Base-by-base conservation (phyloP, 106 monocot genomes). In the Triglochin maritima region DNA sequence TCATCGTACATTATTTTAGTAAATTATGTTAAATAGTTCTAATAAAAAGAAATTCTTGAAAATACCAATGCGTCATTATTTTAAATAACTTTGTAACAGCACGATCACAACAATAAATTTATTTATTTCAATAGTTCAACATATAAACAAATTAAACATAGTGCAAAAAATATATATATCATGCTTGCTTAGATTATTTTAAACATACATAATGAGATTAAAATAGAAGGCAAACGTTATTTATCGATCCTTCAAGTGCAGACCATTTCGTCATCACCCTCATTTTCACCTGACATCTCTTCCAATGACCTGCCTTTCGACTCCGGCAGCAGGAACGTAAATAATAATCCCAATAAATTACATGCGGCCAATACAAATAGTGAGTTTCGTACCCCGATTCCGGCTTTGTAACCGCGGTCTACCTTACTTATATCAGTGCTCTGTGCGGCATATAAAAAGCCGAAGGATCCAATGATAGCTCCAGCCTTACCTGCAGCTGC, bases 401-500 rank as follows among this genome's bases (percentile, higher is more conserved):
- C 64, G 0, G 72, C 43, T 9, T 53, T 63, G 17, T 72, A 72
- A 7, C 72, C 72, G 2, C 9, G 6, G 13, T 72, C 72, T 3
- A 50, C 41, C 62, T 44, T 50, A 47, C 17, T 47, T 4, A 17
- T 59, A 44, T 71, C 71, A 29, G 48, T 47, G 50, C 7, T 50
- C 61, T 71, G 71, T 5, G 71, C 71, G 0, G 60, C 71, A 50
- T 71, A 71, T 0, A 71, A 50, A 61, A 71, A 71, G 13, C 71
- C 71, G 29, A 71, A 71, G 15, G 71, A 49, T 15, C 72, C 73
- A 16, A 65, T n/a, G 50, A 85, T 85, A 5, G 85, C 85, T 11
- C 85, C 85, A 2, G 69, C 68, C 75, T 85, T 85, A 13, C 85
- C 85, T 3, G 85, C 67, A 7, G 85, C 85, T 42, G 81, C 81